Evolutionary conservation across 352 stramenopile species (phyloP).

Genomic region (Globisporangium mamillatum): DNA sequence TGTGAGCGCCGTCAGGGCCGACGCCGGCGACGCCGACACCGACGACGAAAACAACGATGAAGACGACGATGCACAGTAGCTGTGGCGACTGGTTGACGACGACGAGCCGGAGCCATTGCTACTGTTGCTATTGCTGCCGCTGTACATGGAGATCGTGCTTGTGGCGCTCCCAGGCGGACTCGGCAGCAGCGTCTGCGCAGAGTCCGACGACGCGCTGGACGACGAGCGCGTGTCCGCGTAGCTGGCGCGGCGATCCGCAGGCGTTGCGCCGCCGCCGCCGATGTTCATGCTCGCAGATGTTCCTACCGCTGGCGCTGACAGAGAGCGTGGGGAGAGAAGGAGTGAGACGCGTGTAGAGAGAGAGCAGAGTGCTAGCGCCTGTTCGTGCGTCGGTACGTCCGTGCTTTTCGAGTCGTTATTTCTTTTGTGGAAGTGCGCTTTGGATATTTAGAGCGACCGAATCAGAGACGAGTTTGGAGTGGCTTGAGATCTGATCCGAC

Average conservation of each 20-base stretch:
- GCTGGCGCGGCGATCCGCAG: slow-evolving; percentile 3
- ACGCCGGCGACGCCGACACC: background rate
- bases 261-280: background rate
- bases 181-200: slow-evolving; percentile 2
- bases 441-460: background rate
- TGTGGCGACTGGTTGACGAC: background rate
- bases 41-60: background rate
- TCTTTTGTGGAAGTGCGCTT: background rate
- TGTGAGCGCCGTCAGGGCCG: slow-evolving; percentile 11
- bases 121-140: background rate
- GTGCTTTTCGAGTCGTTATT: background rate
- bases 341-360: background rate
- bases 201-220: background rate
- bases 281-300: background rate
- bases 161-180: background rate
- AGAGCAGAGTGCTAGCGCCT: background rate
- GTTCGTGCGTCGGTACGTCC: background rate
- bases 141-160: slow-evolving; percentile 12
- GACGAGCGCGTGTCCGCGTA: slow-evolving; percentile 6
- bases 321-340: background rate
- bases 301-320: background rate
- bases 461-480: background rate
- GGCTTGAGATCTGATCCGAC: background rate
- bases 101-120: background rate
- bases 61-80: background rate